A percentile compares a stretch with the other conserved stretches of the same genome.
Conservation (phyloP, 1,139 yeast species). For the Martiniozyma asiatica region DNA sequence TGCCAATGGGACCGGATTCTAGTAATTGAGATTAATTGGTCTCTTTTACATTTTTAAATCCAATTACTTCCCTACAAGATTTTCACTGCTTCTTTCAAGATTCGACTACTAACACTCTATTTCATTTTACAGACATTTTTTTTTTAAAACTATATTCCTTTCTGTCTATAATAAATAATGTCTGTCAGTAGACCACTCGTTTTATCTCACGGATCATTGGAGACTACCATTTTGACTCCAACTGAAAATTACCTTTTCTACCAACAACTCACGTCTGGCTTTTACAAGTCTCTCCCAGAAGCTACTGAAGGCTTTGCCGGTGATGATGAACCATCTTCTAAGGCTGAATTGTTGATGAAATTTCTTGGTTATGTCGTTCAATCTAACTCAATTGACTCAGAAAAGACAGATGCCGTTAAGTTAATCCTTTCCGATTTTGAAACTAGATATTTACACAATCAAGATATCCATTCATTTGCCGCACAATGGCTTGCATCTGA, state of each 20-base stretch:
- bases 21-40: no score
- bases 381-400: conserved; percentile 27
- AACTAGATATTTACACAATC: conserved; percentile 57
- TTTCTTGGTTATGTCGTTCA: conserved; percentile 61
- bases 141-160: no score
- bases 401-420: conserved; percentile 45
- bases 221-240: conserved; percentile 81
- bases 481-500: conserved; percentile 49
- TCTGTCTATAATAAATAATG: no score
- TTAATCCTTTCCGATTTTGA: conserved; percentile 75
- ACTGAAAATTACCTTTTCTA: conserved; percentile 67
- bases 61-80: no score
- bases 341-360: conserved; percentile 75
- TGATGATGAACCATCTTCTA: conserved; percentile 81
- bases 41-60: no score
- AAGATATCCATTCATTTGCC: conserved; percentile 86
- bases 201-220: conserved; percentile 74
- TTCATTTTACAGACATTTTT: no score
- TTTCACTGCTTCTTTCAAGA: no score
- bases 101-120: no score
- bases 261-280: conserved; percentile 82
- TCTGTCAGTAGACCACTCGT: conserved; percentile 55
- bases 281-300: conserved; percentile 63
- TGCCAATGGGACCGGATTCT: no score
- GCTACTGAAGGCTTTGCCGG: conserved; percentile 77